Percentiles rank a stretch among this genome's conserved stretches.
Evolutionary conservation across 208 protist species (phyloP).

Genomic region (Leishmania martiniquensis): DNA sequence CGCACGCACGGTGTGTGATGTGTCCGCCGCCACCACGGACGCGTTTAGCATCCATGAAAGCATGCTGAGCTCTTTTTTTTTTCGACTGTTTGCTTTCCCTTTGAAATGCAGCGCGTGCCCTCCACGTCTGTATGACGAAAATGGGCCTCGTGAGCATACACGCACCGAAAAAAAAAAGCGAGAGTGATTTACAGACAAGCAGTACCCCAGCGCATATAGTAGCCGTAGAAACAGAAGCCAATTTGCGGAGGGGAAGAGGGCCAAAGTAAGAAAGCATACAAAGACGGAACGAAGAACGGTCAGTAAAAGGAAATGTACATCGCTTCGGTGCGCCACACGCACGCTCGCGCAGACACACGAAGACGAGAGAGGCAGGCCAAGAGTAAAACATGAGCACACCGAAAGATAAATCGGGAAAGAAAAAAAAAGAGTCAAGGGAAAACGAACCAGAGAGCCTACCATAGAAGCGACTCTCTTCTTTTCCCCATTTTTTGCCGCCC

Average conservation of each 20-base stretch:
- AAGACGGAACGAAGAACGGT: background rate
- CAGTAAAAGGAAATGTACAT: background rate
- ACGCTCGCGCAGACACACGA: background rate
- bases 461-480: background rate
- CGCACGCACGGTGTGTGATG: background rate
- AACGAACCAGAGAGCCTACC: conserved; percentile 12
- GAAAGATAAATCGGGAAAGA: conserved; percentile 1
- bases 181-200: background rate
- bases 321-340: background rate
- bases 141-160: background rate
- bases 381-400: conserved; percentile 4
- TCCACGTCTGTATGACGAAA: background rate
- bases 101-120: background rate
- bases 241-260: background rate
- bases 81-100: background rate
- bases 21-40: background rate
- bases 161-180: background rate
- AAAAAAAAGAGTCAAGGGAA: background rate
- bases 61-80: background rate
- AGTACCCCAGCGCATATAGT: background rate
- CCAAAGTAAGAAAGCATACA: background rate
- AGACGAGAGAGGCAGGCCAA: conserved; percentile 6
- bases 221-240: background rate
- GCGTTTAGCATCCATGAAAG: background rate
- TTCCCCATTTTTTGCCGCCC: background rate